Evolutionary conservation across 495 filamentous ascomycete genomes (phyloP).

Genomic region (Xylaria nigripes): DNA sequence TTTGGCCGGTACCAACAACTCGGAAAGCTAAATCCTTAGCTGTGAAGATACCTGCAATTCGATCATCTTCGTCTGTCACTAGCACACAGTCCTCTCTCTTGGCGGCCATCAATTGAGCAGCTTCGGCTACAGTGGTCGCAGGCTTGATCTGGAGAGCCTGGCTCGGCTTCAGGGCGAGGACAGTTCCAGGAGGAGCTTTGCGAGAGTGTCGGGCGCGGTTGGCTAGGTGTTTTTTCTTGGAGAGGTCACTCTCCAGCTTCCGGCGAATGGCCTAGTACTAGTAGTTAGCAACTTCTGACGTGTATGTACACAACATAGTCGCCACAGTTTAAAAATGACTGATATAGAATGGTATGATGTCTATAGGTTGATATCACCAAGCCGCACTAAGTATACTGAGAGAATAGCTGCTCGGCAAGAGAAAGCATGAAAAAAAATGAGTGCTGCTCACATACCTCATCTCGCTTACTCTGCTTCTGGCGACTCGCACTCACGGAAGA

Average conservation of each 20-base stretch:
- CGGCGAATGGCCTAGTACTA: conserved; percentile 75
- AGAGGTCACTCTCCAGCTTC: conserved; percentile 95
- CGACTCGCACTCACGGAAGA: conserved; percentile 79
- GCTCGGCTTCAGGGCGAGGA: conserved; percentile 89
- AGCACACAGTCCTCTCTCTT: conserved; percentile 99
- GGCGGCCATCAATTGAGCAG: conserved; percentile 96
- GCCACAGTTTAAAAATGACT: conserved; percentile 2
- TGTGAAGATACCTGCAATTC: conserved; percentile 97
- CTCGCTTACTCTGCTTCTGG: conserved; percentile 90
- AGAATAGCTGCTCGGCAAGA: neutral
- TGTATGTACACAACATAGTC: conserved; percentile 1
- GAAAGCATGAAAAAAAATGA: neutral
- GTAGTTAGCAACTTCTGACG: conserved; percentile 23
- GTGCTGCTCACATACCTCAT: conserved; percentile 66
- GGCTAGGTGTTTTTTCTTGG: conserved; percentile 82
- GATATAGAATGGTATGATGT: neutral
- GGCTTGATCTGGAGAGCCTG: conserved; percentile 98
- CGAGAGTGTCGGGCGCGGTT: conserved; percentile 70
- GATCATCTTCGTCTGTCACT: conserved; percentile 95
- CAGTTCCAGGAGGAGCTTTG: conserved; percentile 92
- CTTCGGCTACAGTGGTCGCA: conserved; percentile 85
- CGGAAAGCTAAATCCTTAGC: conserved; percentile 98
- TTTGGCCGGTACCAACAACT: conserved; percentile 87
- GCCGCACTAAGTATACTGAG: neutral
- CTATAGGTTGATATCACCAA: neutral